Conservation (phyloP, 345 rosid species). For the Laguncularia racemosa region DNA sequence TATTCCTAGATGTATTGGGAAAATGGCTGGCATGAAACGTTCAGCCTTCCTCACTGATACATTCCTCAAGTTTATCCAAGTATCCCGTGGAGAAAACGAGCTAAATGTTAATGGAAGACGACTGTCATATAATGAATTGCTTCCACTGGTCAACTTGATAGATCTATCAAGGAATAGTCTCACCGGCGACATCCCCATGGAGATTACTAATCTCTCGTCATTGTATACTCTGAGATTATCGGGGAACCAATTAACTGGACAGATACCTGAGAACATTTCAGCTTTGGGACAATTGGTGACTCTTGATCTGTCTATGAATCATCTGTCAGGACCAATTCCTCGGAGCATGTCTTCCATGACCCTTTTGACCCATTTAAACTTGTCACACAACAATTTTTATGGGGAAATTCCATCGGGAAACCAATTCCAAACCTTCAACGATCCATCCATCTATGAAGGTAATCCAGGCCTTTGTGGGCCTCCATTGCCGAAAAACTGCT, state of each 20-base stretch:
- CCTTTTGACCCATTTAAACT: conserved; percentile 11
- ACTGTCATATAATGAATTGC: neutral
- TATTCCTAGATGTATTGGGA: conserved; percentile 10
- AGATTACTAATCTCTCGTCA: conserved; percentile 11
- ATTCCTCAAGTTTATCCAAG: neutral
- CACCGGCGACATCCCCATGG: conserved; percentile 9
- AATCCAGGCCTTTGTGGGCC: conserved; percentile 15
- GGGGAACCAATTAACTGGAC: conserved; percentile 11
- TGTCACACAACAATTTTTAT: conserved; percentile 18
- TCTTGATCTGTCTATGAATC: conserved; percentile 22
- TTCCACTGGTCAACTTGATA: conserved; percentile 3
- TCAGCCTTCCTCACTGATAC: neutral
- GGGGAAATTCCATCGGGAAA: conserved; percentile 12
- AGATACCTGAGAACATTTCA: conserved; percentile 9
- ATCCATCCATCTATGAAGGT: conserved; percentile 10
- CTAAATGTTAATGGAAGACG: conserved; percentile 2
- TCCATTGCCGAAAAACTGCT: conserved; percentile 12
- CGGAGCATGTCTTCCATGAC: conserved; percentile 12
- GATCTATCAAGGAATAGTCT: conserved; percentile 19
- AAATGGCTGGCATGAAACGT: conserved; percentile 3
- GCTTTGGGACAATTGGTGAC: conserved; percentile 8
- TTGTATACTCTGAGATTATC: conserved; percentile 13
- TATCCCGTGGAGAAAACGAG: conserved; percentile 1
- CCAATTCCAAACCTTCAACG: conserved; percentile 17
- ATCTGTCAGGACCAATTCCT: conserved; percentile 19